These are phyloP conservation scores for Vigna radiata DNA, from an alignment of 306 rosid species.

Conservation along the genomic window DNA sequence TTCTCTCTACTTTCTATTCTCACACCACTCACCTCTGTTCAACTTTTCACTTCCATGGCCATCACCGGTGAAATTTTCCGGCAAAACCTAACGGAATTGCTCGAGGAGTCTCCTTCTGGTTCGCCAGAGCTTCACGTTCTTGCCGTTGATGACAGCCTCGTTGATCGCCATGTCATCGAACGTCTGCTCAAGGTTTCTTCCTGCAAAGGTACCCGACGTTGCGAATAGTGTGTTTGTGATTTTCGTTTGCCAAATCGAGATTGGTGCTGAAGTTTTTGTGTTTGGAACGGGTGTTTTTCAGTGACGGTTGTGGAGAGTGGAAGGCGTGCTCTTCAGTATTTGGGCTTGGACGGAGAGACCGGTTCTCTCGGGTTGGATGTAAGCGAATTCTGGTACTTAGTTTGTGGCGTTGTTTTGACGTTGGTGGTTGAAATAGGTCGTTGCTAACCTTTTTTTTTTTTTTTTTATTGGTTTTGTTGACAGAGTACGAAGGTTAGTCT, in stretches of 20 bases:
- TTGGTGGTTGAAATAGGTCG: not conserved
- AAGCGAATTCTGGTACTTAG: conserved; percentile 38
- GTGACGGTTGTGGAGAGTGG: conserved; percentile 97
- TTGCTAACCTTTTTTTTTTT: conserved; percentile 5
- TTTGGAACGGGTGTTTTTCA: conserved; percentile 38
- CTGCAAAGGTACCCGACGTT: conserved; percentile 66
- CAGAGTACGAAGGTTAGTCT: conserved; percentile 89
- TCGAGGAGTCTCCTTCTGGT: conserved; percentile 44
- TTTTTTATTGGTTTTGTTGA: conserved; percentile 39
- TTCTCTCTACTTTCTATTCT: not conserved
- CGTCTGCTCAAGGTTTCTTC: conserved; percentile 76
- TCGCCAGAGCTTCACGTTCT: conserved; percentile 71
- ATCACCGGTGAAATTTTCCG: conserved; percentile 50
- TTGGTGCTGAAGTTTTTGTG: conserved; percentile 34
- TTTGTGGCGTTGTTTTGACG: not conserved
- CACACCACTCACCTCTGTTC: not conserved
- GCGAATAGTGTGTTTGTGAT: not conserved
- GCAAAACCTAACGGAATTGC: conserved; percentile 47
- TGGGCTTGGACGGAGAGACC: conserved; percentile 84
- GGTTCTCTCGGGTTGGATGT: conserved; percentile 72
- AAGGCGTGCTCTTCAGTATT: conserved; percentile 84
- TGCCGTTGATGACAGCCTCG: conserved; percentile 86
- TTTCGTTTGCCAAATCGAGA: not conserved
- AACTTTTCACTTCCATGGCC: conserved; percentile 50
- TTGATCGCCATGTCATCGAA: conserved; percentile 88